A percentile compares a stretch with the other conserved stretches of the same genome.
Evolutionary conservation across 208 protist species (phyloP).

Genomic region (Acanthamoeba healyi): DNA sequence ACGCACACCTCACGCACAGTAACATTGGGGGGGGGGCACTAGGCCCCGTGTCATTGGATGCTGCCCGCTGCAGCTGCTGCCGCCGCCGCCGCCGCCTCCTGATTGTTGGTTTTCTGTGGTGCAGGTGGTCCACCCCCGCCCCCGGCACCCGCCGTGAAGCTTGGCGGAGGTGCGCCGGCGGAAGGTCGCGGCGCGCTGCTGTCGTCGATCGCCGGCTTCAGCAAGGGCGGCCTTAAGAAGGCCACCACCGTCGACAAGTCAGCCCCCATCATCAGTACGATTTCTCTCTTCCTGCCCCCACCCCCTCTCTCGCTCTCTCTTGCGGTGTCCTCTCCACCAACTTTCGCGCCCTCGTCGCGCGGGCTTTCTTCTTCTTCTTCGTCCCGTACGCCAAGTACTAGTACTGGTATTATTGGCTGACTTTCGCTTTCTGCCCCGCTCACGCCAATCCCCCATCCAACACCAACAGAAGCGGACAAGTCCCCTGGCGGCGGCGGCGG

Average conservation of each 20-base stretch:
- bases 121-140: background rate
- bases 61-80: background rate
- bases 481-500: background rate
- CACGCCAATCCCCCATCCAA: background rate
- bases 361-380: slow-evolving; percentile 13
- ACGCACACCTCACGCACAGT: no score
- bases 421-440: no score
- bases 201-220: slow-evolving; percentile 53
- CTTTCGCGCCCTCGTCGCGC: background rate
- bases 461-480: background rate
- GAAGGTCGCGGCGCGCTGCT: background rate
- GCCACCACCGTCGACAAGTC: slow-evolving; percentile 53
- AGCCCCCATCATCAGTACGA: background rate
- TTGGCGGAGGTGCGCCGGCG: background rate
- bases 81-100: no score
- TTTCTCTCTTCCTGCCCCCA: background rate
- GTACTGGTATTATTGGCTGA: no score
- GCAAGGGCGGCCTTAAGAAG: slow-evolving; percentile 68
- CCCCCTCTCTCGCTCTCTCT: no score
- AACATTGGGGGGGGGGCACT: no score
- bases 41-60: no score
- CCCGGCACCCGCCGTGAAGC: background rate
- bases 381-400: background rate
- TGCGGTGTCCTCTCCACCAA: background rate
- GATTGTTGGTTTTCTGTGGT: no score